Conservation (phyloP, 441 rosid species). For the Biscutella auriculata region DNA sequence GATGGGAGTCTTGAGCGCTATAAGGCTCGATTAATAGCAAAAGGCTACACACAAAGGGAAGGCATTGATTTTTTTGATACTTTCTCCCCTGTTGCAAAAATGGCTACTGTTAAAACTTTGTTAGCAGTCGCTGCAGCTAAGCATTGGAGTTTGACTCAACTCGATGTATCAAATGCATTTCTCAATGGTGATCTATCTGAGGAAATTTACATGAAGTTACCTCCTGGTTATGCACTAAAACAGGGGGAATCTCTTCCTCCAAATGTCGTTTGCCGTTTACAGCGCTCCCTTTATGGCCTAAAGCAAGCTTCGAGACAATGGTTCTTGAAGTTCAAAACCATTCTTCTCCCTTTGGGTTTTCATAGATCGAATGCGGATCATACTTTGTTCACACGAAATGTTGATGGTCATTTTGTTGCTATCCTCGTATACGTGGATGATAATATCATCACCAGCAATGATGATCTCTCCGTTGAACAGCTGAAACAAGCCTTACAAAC, state of each 20-base stretch:
- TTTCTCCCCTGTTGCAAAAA: background rate
- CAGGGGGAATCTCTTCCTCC: background rate
- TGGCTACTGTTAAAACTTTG: background rate
- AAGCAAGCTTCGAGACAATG: background rate
- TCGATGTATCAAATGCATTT: background rate
- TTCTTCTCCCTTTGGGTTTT: background rate
- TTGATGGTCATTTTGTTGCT: background rate
- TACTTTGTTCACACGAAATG: background rate
- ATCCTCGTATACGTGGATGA: background rate
- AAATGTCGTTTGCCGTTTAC: background rate
- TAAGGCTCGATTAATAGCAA: background rate
- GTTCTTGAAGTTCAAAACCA: background rate
- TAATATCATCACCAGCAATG: background rate
- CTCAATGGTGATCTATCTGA: background rate
- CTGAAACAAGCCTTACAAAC: background rate
- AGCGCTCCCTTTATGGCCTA: background rate
- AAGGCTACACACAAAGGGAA: background rate
- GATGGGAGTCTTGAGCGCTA: background rate
- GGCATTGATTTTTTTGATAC: background rate
- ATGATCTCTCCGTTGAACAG: background rate
- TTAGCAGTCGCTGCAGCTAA: background rate
- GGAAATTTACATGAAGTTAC: background rate
- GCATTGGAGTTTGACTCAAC: background rate
- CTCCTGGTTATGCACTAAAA: background rate
- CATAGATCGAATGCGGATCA: background rate